These are phyloP conservation scores for Globisporangium camurandrum DNA, from an alignment of 352 stramenopile genomes.

Conservation along the genomic window DNA sequence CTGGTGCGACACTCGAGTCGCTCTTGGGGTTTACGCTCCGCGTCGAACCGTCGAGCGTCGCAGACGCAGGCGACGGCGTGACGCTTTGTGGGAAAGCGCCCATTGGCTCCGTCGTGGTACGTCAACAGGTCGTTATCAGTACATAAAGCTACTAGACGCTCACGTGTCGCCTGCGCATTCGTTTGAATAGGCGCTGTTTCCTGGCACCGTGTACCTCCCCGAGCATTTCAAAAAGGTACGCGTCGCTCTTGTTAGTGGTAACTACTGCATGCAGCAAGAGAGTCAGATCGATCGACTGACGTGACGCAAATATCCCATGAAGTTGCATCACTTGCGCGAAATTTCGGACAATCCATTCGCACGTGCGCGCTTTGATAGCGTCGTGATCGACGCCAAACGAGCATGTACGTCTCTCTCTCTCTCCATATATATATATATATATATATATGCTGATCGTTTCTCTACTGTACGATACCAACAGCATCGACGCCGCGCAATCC, in stretches of 20 bases:
- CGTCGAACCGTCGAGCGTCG: slow-evolving; percentile 59
- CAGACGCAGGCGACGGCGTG: slow-evolving; percentile 62
- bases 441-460: too few relatives aligned
- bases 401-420: slow-evolving; percentile 29
- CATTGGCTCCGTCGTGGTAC: slow-evolving; percentile 70
- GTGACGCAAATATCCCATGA: background rate
- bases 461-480: slow-evolving; percentile 16
- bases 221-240: slow-evolving; percentile 82
- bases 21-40: slow-evolving; percentile 64
- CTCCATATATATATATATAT: background rate
- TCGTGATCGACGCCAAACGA: slow-evolving; percentile 81
- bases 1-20: slow-evolving; percentile 37
- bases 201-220: slow-evolving; percentile 72
- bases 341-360: slow-evolving; percentile 74
- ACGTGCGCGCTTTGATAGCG: slow-evolving; percentile 77
- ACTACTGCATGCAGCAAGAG: too few relatives aligned
- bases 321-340: slow-evolving; percentile 51
- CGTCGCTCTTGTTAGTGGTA: background rate
- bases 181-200: slow-evolving; percentile 51
- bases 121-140: slow-evolving; percentile 1
- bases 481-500: slow-evolving; percentile 52
- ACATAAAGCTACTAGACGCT: background rate
- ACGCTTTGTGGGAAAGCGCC: slow-evolving; percentile 46
- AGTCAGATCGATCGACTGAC: background rate
- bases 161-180: background rate